Percentiles rank a stretch among this genome's conserved stretches.
Evolutionary conservation across 2,329 filamentous ascomycete genomes (phyloP).

Genomic region (Endocalyx cinctus): DNA sequence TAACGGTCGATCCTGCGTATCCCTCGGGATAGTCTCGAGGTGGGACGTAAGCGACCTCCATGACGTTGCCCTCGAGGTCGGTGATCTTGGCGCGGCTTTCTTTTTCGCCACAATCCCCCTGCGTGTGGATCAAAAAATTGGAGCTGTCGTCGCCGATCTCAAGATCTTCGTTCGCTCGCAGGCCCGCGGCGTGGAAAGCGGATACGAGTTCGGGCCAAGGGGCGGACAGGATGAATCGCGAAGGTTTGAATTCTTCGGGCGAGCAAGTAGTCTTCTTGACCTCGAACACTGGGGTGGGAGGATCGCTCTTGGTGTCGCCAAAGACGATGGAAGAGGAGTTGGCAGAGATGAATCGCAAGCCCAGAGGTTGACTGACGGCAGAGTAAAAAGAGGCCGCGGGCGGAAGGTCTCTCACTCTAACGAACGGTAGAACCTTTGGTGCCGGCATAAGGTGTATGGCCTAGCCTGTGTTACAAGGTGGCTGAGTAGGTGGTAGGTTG

Average conservation of each 20-base stretch:
- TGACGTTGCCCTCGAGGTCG: conserved; percentile 79
- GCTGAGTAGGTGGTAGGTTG: too few species aligned
- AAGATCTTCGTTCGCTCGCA: conserved; percentile 53
- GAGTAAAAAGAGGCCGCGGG: conserved; percentile 81
- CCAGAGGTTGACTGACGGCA: conserved; percentile 70
- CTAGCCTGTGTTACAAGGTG: too few species aligned
- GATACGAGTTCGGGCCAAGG: conserved; percentile 60
- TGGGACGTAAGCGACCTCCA: conserved; percentile 66
- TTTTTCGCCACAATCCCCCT: conserved; percentile 21
- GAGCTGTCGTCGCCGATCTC: conserved; percentile 13
- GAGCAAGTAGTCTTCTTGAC: conserved; percentile 34
- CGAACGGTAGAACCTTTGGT: conserved; percentile 43
- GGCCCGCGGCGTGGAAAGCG: conserved; percentile 66
- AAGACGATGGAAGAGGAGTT: conserved; percentile 37
- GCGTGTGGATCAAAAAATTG: conserved; percentile 18
- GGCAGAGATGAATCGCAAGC: conserved; percentile 61
- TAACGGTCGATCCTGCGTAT: conserved; percentile 30
- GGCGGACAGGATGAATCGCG: conserved; percentile 63
- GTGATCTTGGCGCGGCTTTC: conserved; percentile 54
- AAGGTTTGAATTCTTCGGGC: conserved; percentile 33
- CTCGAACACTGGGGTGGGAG: conserved; percentile 37
- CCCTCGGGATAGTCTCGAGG: conserved; percentile 30
- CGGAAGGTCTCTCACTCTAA: conserved; percentile 71
- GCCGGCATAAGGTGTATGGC: conserved; percentile 20
- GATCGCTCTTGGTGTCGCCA: conserved; percentile 28